Conservation (phyloP, 2,329 filamentous ascomycete species). For the Penicillium sp. region DNA sequence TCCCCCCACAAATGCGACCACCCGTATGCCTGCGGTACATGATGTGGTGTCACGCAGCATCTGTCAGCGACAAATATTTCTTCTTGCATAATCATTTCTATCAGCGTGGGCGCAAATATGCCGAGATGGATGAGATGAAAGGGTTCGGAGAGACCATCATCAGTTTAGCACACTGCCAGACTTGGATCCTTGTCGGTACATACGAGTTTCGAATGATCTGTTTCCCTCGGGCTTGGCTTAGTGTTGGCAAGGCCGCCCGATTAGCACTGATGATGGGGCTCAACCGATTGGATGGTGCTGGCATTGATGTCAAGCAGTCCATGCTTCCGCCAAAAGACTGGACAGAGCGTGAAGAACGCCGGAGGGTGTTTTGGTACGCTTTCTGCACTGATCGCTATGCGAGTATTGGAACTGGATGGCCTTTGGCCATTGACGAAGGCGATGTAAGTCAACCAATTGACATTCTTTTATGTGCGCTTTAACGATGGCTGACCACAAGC, state of each 20-base stretch:
- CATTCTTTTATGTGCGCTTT: too few relatives aligned
- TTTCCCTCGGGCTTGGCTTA: conserved; percentile 93
- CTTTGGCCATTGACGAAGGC: conserved; percentile 85
- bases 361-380: conserved; percentile 90
- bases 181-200: conserved; percentile 69
- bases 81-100: conserved; percentile 85
- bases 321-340: conserved; percentile 81
- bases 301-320: conserved; percentile 88
- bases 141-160: conserved; percentile 87
- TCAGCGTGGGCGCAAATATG: conserved; percentile 78
- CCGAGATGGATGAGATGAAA: conserved; percentile 83
- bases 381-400: conserved; percentile 89
- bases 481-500: conserved; percentile 18
- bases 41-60: conserved; percentile 92
- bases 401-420: conserved; percentile 95
- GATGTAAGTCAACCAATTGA: conserved; percentile 53
- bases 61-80: conserved; percentile 73
- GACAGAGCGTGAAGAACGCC: conserved; percentile 86
- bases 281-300: conserved; percentile 75
- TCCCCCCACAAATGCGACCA: conserved; percentile 79
- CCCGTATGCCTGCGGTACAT: conserved; percentile 86
- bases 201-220: conserved; percentile 99
- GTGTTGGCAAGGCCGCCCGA: conserved; percentile 73
- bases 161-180: conserved; percentile 77
- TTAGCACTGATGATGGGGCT: conserved; percentile 88